Base-by-base conservation (phyloP, 2,329 filamentous ascomycete species). In the Cryphonectria nitschkei region DNA sequence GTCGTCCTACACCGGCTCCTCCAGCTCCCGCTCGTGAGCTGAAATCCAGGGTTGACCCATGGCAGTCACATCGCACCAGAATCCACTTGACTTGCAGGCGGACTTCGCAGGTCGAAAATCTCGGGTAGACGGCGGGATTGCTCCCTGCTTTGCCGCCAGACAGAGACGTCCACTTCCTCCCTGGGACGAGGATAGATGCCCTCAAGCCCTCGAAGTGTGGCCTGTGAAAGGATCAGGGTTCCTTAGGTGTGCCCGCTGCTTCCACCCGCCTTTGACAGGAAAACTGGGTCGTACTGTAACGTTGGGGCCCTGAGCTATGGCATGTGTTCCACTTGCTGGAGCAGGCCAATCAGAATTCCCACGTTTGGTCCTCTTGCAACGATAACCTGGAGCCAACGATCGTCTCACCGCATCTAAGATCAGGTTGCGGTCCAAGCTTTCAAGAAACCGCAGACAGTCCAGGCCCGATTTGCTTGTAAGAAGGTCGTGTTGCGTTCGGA, bases 191-290 rank as follows among this genome's bases (percentile, higher is more conserved):
- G 58, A 64, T 41, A 50, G 60, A 54, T 61, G 29, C 26, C 60
- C 50, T 69, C 41, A 14, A 61, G 64, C 58, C 22, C 46, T 70
- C 58, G 52, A 60, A 66, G 64, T 52, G 69, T 67, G 58, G 26
- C 54, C 54, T 19, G 19, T 39, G 56, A 43, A 58, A 58, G 64
- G 68, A 70, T 52, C 63, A 46, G 67, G 68, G 64, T 72, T 70
- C 58, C 64, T 72, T 39, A 56, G 50, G 37, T 54, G 37, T 54
- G 61, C 63, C 62, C 65, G 43, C 52, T 61, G 65, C 65, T 67
- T 56, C 71, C 61, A 64, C 37, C 65, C 68, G 65, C 61, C 65
- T 61, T 72, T 72, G 71, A 72, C 71, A 72, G 71, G 68, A 72
- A 72, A 70, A 70, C 65, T 72, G 71, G 71, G 65, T 65, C 71